Evolutionary conservation across 1,139 yeast genomes (phyloP), one percentile per base, ranked within the genome.

Genomic region (Blastobotrys indianensis): DNA sequence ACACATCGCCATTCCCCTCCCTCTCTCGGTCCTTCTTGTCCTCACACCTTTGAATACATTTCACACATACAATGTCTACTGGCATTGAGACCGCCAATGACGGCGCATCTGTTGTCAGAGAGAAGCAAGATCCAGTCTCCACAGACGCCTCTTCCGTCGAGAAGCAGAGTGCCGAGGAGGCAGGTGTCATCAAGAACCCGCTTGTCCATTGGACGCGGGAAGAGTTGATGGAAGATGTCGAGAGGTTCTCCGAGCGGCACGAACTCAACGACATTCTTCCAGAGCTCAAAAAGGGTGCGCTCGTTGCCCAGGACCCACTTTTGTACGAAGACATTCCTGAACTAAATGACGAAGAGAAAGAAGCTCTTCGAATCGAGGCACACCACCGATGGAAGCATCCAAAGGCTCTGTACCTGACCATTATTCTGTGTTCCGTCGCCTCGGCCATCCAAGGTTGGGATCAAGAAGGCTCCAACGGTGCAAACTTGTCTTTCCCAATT

Each of bases 381-480:
- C 71, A 76, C 41, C 82, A 83, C 48, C 77, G 80, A 37, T 82
- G 86, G 85, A 70, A 70, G 47, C 70, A 81, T 37, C 90, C 94
- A 0, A 51, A 55, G 25, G 74, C 76, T 49, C 70, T 86, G 57
- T 65, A 79, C 54, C 75, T 72, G 51, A 80, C 85, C 47, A 77
- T 84, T 46, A 74, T 84, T n/a, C 76, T 85, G 58, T 82, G 88
- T 38, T 83, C 94, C 3, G 76, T 85, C 77, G 87, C 92, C 44
- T 95, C 95, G 16, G 86, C 88, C 9, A 88, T 87, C 35, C 94
- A 85, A 64, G 95, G 95, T 59, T 85, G 86, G 86, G 95, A 86
- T 65, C 94, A 86, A 63, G 75, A 92, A 1, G 95, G 86, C 25
- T 76, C 84, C 50, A 85, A 85, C 58, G 95, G 95, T 54, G 95